phyloP scores from a whole-genome alignment of 2,329 filamentous ascomycete species.

The Aaosphaeria pasadenensis region DNA sequence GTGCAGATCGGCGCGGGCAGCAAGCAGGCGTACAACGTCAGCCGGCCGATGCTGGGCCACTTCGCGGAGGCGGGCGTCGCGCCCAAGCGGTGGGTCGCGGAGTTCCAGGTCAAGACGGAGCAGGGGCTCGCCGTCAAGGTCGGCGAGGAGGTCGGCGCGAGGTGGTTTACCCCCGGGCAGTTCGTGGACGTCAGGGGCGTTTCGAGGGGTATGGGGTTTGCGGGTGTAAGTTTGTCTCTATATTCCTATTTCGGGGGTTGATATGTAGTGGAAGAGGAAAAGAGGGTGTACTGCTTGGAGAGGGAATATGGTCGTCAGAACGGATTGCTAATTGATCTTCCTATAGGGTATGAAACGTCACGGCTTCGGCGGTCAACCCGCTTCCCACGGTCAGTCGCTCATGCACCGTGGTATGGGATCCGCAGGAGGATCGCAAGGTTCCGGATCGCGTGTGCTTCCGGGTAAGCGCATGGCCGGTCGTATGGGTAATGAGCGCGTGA shows the following conservation, averaged over 20 bases:
- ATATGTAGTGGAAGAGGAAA: background rate
- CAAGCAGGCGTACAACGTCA: conserved; percentile 71
- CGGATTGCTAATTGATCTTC: background rate
- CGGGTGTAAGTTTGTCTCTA: conserved; percentile 55
- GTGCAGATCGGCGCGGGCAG: conserved; percentile 83
- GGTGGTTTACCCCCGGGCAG: conserved; percentile 89
- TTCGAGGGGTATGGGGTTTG: conserved; percentile 87
- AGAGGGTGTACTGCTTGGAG: too few species aligned
- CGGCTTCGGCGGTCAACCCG: conserved; percentile 83
- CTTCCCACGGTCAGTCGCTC: conserved; percentile 92
- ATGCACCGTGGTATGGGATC: conserved; percentile 92
- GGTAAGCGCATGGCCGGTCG: conserved; percentile 98
- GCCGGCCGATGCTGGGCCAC: conserved; percentile 82
- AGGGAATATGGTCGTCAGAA: background rate
- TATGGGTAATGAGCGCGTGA: conserved; percentile 88
- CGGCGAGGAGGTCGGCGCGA: conserved; percentile 73
- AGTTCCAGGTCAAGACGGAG: conserved; percentile 79
- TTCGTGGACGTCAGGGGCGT: conserved; percentile 81
- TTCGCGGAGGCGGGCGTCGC: conserved; percentile 78
- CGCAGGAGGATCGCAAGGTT: conserved; percentile 82
- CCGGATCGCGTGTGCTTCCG: conserved; percentile 86
- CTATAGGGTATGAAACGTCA: conserved; percentile 85
- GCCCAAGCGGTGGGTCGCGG: conserved; percentile 78
- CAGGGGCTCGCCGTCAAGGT: conserved; percentile 70
- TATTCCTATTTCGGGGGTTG: background rate